Evolutionary conservation across 371 early-diverging fungal species (phyloP), one percentile per base, ranked within the genome.

Genomic region (Rhizopus stolonifer): DNA sequence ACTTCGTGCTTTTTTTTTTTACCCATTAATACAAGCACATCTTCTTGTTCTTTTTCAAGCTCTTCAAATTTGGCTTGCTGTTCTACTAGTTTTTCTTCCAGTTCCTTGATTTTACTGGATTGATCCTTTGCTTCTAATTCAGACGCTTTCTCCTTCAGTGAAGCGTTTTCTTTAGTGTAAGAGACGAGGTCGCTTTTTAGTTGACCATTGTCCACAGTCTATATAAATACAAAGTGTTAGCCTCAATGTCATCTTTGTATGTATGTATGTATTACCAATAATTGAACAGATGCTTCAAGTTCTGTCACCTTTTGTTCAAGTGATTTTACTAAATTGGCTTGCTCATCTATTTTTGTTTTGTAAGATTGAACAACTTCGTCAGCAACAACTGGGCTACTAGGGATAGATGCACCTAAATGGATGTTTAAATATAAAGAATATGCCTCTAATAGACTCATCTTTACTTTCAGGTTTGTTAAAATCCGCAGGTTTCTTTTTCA

Each of bases 11-110:
- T n/a, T n/a, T n/a, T n/a, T n/a, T n/a, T n/a, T n/a, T 58, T 76
- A 72, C 78, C 95, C 68, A 96, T 71, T 49, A 86, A 90, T 22
- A 94, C 88, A 46, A 96, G 72, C 47, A 96, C 60, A 61, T 97
- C 97, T 56, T 96, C 94, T 57, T 92, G 92, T 60, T 95, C 95
- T 55, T 86, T 85, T 61, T 89, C 87, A 44, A 92, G 25, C 9
- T 70, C 65, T 2, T 53, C 67, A 24, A 74, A 56, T 48, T 70
- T 75, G 10, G 54, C 63, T 2, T 75, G 36, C 36, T 66, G 63
- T 3, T 65, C 39, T 26, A 81, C 72, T 42, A 42, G 15, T 21
- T 21, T 42, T 9, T 42, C 22, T 42, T 42, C 15, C 32, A 87
- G 43, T 13, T 59, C 65, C 13, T 34, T 32, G 1, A 66, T 48